Percentiles rank a stretch among this genome's conserved stretches.
Evolutionary conservation across 441 rosid species (phyloP).

Genomic region (Populus hybrid): DNA sequence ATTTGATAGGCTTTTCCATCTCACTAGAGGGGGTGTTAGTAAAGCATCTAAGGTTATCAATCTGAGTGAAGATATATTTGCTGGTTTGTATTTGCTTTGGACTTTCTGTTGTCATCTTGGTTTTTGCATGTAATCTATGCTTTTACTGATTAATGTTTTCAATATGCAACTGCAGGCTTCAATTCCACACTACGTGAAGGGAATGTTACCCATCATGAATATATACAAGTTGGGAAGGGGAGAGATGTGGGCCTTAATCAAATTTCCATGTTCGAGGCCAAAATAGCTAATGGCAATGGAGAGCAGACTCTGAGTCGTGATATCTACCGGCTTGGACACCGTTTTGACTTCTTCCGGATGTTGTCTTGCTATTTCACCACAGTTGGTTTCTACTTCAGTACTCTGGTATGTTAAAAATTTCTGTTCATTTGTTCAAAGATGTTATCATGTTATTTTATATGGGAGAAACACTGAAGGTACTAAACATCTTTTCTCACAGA

Average conservation of each 20-base stretch:
- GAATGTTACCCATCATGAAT: constrained; percentile 98
- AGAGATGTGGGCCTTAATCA: constrained; percentile 99
- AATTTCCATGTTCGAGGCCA: constrained; percentile 99
- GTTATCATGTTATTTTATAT: not conserved
- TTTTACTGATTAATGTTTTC: constrained; percentile 18
- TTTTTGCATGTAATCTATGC: not conserved
- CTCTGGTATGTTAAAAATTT: constrained; percentile 53
- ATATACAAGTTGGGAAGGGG: constrained; percentile 99
- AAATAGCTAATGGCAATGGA: constrained; percentile 98
- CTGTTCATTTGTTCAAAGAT: constrained; percentile 6
- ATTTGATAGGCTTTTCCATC: constrained; percentile 95
- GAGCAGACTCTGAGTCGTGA: constrained; percentile 98
- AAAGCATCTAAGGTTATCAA: constrained; percentile 98
- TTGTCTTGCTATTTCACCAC: constrained; percentile 97
- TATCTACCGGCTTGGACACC: constrained; percentile 95
- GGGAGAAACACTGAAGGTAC: constrained; percentile 3
- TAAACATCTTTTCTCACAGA: constrained; percentile 48
- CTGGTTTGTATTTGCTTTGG: constrained; percentile 48
- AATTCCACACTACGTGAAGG: constrained; percentile 99
- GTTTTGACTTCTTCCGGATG: constrained; percentile 98
- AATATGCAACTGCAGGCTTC: constrained; percentile 55
- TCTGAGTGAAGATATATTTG: constrained; percentile 99
- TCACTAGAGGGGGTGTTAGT: constrained; percentile 98
- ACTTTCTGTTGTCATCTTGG: constrained; percentile 9
- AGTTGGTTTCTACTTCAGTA: constrained; percentile 96